Base-by-base conservation (phyloP, 306 rosid species). In the Elaeagnus macrophylla region DNA sequence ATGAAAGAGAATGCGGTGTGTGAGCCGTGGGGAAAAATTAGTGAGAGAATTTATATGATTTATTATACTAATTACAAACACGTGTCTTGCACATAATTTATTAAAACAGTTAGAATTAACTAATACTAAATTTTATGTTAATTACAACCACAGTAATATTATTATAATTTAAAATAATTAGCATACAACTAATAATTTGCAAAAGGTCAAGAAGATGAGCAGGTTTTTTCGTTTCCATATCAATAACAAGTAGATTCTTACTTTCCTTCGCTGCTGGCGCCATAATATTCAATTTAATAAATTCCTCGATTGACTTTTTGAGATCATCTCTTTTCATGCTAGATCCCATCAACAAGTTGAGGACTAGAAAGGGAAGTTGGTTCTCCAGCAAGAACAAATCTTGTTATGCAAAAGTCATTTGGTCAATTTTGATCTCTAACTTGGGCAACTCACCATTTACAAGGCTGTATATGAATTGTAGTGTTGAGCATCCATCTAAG, bases 321-420 rank as follows among this genome's bases (percentile, higher is more conserved):
- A 1, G 0, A 6, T 10, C 15, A 0, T 20, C 25, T 20, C 25
- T 20, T 20, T 20, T 20, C 25, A 1, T 20, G 25, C 25, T 20
- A 20, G 25, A 20, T 1, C 0, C 20, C 17, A 51, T 59, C 54
- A 58, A 52, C 47, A 52, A n/a, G 6, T 41, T 12, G 39, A 63
- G 70, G 6, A 57, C 61, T 9, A 20, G 2, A n/a, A 18, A 63
- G 7, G 75, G 70, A 44, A 70, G 37, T 52, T 63, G 70, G 17
- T 70, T 70, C 54, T 70, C 75, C 19, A 70, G 65, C 65, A 70
- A 51, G 51, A 70, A 57, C 49, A 57, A 46, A 35, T 70, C 75
- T 12, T 62, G 55, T 13, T 46, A 44, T 0, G 32, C 13, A 11
- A 60, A 45, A 20, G 42, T 48, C 1, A 38, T 7, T 8, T 48